Evolutionary conservation across 345 rosid genomes (phyloP), one percentile per base, ranked within the genome.

Genomic region (Acer saccharum): DNA sequence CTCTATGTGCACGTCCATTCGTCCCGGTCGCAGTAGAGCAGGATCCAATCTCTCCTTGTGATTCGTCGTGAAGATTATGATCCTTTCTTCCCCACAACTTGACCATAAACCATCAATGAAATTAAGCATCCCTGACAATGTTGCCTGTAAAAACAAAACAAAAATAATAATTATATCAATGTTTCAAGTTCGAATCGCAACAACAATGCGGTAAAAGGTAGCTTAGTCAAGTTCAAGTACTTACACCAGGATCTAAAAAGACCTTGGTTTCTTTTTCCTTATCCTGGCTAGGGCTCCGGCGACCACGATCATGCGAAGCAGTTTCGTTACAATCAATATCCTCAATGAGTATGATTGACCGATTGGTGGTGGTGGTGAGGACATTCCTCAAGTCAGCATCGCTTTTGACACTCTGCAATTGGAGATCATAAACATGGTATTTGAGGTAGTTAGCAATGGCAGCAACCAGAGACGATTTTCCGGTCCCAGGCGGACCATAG

Each of bases 21-120:
- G 41, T 7, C 80, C 80, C 3, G 80, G 77, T 10, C 74, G 80
- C 20, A 76, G 44, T 74, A 72, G 35, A 67, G 83, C 80, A 14
- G 70, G 65, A 23, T 81, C 77, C 74, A 81, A 23, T 70, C 62
- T 72, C 16, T 76, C 77, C 43, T 72, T 80, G 21, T 76, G 68
- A 67, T 76, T 76, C 5, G 80, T 76, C 1, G 83, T 76, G 69
- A 80, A 72, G 62, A 80, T 76, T 63, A 75, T 76, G 54, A 80
- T 71, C 79, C 79, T 80, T 25, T 80, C 79, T 10, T 80, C 79
- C 21, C 79, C 79, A 44, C 76, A 80, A 27, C 72, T 76, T 20
- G 83, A 75, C 83, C 83, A 80, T 55, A 80, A 80, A 7, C 80
- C 83, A 66, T 80, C 83, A 4, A 80, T 64, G 63, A 80, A 80